Evolutionary conservation across 1,139 yeast species (phyloP).

Genomic region (Diutina ranongensis): DNA sequence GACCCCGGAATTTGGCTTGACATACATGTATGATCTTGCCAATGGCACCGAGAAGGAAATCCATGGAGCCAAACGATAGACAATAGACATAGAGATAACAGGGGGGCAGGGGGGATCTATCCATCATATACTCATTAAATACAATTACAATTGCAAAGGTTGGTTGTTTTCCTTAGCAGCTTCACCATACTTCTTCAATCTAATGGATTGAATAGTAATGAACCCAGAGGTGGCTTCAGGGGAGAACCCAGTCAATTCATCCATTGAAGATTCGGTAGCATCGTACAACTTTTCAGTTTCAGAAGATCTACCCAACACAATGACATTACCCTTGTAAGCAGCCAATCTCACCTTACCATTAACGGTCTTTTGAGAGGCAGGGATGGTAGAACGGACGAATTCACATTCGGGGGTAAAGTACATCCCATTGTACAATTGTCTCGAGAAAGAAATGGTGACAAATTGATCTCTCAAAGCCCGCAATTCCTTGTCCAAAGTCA

Average conservation of each 20-base stretch:
- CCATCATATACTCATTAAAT: constrained; percentile 4
- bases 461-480: constrained; percentile 94
- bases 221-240: constrained; percentile 97
- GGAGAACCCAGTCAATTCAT: constrained; percentile 93
- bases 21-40: constrained; percentile 26
- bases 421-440: constrained; percentile 89
- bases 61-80: background rate
- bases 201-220: constrained; percentile 94
- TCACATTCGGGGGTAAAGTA: constrained; percentile 98
- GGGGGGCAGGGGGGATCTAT: background rate
- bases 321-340: constrained; percentile 82
- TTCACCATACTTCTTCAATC: constrained; percentile 97
- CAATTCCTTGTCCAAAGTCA: constrained; percentile 94
- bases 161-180: constrained; percentile 72
- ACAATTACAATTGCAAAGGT: constrained; percentile 11
- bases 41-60: constrained; percentile 5
- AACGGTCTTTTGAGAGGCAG: constrained; percentile 88
- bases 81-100: background rate
- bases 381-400: constrained; percentile 84
- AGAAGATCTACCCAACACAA: constrained; percentile 86
- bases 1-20: constrained; percentile 33
- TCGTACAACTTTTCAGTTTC: constrained; percentile 93
- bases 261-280: constrained; percentile 98
- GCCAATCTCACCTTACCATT: constrained; percentile 93
- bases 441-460: constrained; percentile 87